These are phyloP conservation scores for Nicotiana attenuata DNA, from an alignment of 257 asterid genomes.

Conservation along the genomic window DNA sequence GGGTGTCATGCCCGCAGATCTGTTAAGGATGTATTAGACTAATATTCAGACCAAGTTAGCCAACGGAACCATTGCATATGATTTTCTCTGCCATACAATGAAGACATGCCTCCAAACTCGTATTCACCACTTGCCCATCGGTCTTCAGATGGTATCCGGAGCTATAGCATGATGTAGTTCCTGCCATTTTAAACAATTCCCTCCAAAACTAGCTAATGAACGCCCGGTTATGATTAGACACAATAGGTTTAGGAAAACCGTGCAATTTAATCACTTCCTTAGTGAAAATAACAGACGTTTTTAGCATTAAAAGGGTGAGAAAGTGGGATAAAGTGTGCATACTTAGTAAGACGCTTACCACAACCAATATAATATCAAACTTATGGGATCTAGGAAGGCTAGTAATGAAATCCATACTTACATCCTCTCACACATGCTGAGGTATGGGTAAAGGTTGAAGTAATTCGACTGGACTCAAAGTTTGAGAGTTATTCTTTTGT, in stretches of 20 bases:
- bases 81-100: not conserved
- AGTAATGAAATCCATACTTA: not conserved
- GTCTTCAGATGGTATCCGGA: not conserved
- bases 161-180: not conserved
- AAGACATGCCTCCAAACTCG: not conserved
- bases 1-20: not conserved
- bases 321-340: not conserved
- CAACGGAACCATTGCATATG: not conserved
- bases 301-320: not conserved
- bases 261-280: not conserved
- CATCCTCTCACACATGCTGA: not conserved
- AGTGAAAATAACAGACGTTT: not conserved
- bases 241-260: not conserved
- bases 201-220: not conserved
- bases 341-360: not conserved
- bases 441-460: not conserved
- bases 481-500: not conserved
- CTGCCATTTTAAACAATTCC: not conserved
- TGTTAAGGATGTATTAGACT: not conserved
- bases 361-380: not conserved
- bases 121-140: not conserved
- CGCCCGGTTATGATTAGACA: not conserved
- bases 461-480: not conserved
- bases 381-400: not conserved
- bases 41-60: not conserved